Base-by-base conservation (phyloP, 108 stramenopile species). In the Fragilaria radians region DNA sequence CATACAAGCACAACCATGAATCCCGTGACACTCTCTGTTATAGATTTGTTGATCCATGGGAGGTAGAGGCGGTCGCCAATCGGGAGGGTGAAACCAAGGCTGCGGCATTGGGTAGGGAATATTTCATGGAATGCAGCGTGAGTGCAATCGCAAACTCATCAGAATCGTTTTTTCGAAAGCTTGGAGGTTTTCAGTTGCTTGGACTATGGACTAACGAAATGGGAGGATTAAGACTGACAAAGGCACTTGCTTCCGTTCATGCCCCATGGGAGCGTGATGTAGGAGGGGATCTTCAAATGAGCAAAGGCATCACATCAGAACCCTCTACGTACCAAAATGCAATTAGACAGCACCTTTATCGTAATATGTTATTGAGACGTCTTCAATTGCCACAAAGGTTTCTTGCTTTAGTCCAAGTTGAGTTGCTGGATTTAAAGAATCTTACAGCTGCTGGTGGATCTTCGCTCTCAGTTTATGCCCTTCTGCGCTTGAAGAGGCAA, bases 381-480 rank as follows among this genome's bases (percentile, higher is more conserved):
- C 61, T 96, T 34, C 65, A 77, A 7, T 63, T 91, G 30, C 93
- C 95, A 24, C 90, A 91, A 46, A 88, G 95, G 33, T 96, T 92
- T 67, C 55, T 93, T 34, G 91, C 90, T 29, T 68, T 96, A 45
- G 66, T 96, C 25, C 94, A 92, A 67, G 91, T 95, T n/a, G 92
- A 95, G 54, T 67, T 95, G n/a, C 77, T 94, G 1, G 96, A 94
- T 61, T 69, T 96, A 48, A 96, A 96, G 78, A 95, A 96, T 68
- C 77, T 96, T n/a, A 91, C 89, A 23, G 80, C 95, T 7, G 84
- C 93, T 5, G 86, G 85, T 46, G 89, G 89, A 24, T 85, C 88
- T 19, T 77, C 86, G 34, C 60, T 94, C 45, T 74, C 83, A 5
- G 87, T 85, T 0, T 94, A 90, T 56, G 82, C 88, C 5, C 48